Conservation (phyloP, 768 basidiomycete genomes). For the Brasilioporus rufonigricans region DNA sequence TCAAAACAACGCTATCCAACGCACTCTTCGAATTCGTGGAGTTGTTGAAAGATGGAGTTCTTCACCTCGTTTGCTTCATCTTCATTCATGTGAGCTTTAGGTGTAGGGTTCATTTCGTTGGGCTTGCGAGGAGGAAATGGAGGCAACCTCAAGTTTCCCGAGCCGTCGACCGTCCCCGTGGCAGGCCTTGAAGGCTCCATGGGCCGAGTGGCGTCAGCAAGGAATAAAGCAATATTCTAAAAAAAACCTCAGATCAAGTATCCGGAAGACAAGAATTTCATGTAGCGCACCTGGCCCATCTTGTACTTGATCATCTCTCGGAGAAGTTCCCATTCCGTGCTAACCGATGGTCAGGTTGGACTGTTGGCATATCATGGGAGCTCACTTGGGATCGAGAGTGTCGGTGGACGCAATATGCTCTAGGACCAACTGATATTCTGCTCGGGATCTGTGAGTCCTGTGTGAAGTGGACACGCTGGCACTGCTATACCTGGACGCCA, state of each 20-base stretch:
- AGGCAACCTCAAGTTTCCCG: constrained; percentile 65
- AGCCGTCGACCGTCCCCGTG: constrained; percentile 26
- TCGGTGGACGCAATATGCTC: constrained; percentile 66
- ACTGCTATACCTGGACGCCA: constrained; percentile 53
- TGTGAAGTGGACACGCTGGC: background rate
- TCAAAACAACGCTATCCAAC: constrained; percentile 22
- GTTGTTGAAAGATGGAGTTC: constrained; percentile 53
- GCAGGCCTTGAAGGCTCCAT: constrained; percentile 43
- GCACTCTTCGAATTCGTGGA: constrained; percentile 76
- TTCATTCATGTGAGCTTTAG: constrained; percentile 57
- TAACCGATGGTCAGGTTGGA: constrained; percentile 28
- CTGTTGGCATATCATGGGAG: background rate
- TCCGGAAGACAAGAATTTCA: background rate
- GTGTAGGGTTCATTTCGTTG: constrained; percentile 47
- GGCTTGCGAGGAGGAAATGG: constrained; percentile 67
- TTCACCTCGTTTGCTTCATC: constrained; percentile 60
- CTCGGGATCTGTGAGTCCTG: constrained; percentile 6
- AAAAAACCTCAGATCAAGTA: background rate
- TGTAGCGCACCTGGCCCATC: constrained; percentile 53
- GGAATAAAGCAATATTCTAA: constrained; percentile 53
- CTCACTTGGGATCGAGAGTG: constrained; percentile 50
- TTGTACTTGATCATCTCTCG: constrained; percentile 73
- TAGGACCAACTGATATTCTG: constrained; percentile 59
- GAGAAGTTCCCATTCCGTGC: constrained; percentile 67
- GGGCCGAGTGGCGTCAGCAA: constrained; percentile 36